Evolutionary conservation across 2,329 filamentous ascomycete species (phyloP), one percentile per base, ranked within the genome.

Genomic region (Penicillium sp.): DNA sequence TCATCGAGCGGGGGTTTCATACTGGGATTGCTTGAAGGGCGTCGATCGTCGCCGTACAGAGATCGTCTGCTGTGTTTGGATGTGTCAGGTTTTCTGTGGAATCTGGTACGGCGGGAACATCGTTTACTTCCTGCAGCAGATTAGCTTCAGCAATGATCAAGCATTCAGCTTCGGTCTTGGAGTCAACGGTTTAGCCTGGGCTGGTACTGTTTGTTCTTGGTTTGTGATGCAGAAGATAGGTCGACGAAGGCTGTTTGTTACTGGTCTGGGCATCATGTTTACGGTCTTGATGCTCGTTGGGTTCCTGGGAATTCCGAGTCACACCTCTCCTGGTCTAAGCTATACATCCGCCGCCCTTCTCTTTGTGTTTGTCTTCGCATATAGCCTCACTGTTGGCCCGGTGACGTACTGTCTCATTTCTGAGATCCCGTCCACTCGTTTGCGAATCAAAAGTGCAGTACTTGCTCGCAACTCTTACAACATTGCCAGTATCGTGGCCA

Each of bases 101-200:
- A 59, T 61, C 11, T 61, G 58, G 26, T 60, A 73, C 29, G 64
- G 65, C 41, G 67, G 65, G n/a, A 67, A 67, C 52, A 63, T 65
- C 11, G 64, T 67, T 7, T 62, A 64, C 14, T 74, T 75, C 57
- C 68, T 65, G 56, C 56, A 63, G 27, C 65, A 66, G 46, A 70
- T 74, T 23, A 74, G 75, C 4, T 62, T 77, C 4, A 45, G 36
- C 46, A 55, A 61, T 6, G 48, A 59, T 2, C 60, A 71, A 35
- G 64, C 74, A 0, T 77, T 76, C 60, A 67, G 67, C 35, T 57
- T 56, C 7, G 68, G 70, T 4, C 54, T 75, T 2, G 84, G 84
- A 41, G 81, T 86, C 68, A 86, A 86, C 58, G 84, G 78, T 44
- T 84, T 88, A 23, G 23, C 23, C 5, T 23, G 23, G 23, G 23